Evolutionary conservation across 2,329 filamentous ascomycete species (phyloP).

Genomic region (Pseudocercospora vitis): DNA sequence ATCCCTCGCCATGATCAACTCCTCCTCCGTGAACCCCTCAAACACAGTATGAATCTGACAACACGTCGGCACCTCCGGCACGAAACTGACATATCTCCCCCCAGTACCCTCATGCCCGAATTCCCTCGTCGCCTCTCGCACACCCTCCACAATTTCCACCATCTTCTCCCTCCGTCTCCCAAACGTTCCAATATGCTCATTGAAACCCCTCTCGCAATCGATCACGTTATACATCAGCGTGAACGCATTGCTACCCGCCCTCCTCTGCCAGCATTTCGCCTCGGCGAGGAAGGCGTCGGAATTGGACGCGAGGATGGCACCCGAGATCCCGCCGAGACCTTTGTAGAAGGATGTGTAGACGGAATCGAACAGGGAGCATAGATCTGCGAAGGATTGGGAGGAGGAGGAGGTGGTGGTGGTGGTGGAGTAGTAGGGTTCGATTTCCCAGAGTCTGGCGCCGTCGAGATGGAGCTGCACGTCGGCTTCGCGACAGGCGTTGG

Average conservation of each 20-base stretch:
- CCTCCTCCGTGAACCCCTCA: constrained; percentile 19
- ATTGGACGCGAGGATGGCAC: constrained; percentile 25
- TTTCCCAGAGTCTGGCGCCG: constrained; percentile 30
- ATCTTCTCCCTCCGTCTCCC: constrained; percentile 24
- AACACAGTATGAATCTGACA: constrained; percentile 25
- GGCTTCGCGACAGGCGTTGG: constrained; percentile 17
- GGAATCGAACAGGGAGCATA: constrained; percentile 25
- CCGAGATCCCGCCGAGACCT: constrained; percentile 22
- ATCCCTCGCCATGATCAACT: constrained; percentile 23
- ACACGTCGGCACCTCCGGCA: constrained; percentile 21
- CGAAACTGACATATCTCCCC: constrained; percentile 16
- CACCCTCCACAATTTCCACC: constrained; percentile 17
- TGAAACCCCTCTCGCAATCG: constrained; percentile 27
- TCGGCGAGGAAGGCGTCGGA: constrained; percentile 21
- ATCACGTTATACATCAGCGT: constrained; percentile 23
- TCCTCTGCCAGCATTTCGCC: constrained; percentile 27
- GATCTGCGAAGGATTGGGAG: constrained; percentile 21
- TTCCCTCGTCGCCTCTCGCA: constrained; percentile 12
- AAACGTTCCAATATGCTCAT: constrained; percentile 27
- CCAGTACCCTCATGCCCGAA: constrained; percentile 17
- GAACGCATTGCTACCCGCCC: constrained; percentile 26
- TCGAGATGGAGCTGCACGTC: constrained; percentile 27
- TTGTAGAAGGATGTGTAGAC: constrained; percentile 30
- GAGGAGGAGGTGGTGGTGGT: too few relatives aligned
- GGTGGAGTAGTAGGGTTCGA: constrained; percentile 27